Percentiles rank a stretch among this genome's conserved stretches.
Conservation (phyloP, 176 grass and related monocot species). For the Puccinellia tenuiflora region DNA sequence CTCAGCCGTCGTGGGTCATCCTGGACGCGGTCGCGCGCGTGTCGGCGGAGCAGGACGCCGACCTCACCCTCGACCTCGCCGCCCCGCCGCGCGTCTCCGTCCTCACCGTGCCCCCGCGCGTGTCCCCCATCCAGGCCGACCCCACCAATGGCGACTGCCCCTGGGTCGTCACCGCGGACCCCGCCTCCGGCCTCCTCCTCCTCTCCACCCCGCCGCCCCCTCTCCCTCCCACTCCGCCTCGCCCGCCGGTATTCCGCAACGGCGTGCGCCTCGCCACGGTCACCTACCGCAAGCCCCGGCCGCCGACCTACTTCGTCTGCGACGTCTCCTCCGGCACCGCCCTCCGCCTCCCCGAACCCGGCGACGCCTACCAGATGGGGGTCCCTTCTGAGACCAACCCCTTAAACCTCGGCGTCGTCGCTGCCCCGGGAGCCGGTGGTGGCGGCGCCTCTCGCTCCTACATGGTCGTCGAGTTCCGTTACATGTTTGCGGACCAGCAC, state of each 20-base stretch:
- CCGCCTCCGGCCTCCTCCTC: background rate
- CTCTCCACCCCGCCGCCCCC: background rate
- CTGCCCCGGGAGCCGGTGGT: background rate
- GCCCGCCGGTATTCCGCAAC: background rate
- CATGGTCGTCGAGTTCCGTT: slow-evolving; percentile 6
- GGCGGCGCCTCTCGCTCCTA: background rate
- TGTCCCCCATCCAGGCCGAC: background rate
- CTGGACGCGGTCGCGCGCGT: background rate
- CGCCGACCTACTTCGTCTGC: background rate
- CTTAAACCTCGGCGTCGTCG: background rate
- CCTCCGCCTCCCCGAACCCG: background rate
- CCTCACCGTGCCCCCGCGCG: background rate
- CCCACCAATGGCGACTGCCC: too few relatives aligned
- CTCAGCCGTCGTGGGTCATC: background rate
- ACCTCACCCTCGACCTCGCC: background rate
- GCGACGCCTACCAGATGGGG: background rate
- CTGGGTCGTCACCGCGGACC: background rate
- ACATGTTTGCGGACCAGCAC: background rate
- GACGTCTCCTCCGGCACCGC: background rate
- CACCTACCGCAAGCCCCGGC: background rate
- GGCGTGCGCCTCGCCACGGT: background rate
- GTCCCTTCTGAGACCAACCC: background rate
- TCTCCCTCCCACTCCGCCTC: background rate
- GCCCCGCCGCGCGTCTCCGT: background rate
- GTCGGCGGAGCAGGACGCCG: background rate